phyloP scores from a whole-genome alignment of 2,329 filamentous ascomycete species.

The Hypoxylon sp. region DNA sequence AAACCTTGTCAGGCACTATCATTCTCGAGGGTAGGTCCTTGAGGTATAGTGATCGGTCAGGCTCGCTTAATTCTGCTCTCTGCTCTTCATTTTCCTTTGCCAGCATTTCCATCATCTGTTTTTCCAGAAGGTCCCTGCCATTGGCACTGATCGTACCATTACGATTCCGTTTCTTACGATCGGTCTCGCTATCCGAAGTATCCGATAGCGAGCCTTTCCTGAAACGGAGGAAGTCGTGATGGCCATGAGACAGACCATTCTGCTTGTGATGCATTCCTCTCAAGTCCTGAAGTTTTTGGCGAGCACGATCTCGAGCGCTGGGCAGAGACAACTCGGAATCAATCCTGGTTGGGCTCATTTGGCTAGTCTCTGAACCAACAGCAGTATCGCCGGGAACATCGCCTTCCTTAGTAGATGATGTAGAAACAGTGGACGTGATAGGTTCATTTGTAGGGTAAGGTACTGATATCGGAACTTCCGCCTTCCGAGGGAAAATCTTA shows the following conservation, averaged over 20 bases:
- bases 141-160: slow-evolving; percentile 62
- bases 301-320: slow-evolving; percentile 68
- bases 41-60: slow-evolving; percentile 49
- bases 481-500: slow-evolving; percentile 70
- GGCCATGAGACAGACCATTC: slow-evolving; percentile 61
- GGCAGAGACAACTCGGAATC: slow-evolving; percentile 59
- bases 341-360: slow-evolving; percentile 35
- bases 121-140: slow-evolving; percentile 67
- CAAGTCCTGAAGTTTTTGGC: slow-evolving; percentile 69
- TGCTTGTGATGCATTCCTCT: slow-evolving; percentile 67
- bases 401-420: slow-evolving; percentile 31
- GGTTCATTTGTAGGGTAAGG: slow-evolving; percentile 39
- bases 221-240: slow-evolving; percentile 65
- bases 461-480: slow-evolving; percentile 27
- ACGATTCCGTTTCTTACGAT: slow-evolving; percentile 56
- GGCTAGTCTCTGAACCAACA: slow-evolving; percentile 31
- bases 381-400: slow-evolving; percentile 15
- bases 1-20: slow-evolving; percentile 46
- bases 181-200: slow-evolving; percentile 68
- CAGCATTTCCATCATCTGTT: slow-evolving; percentile 72
- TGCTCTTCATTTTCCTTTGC: slow-evolving; percentile 63
- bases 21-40: slow-evolving; percentile 51
- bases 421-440: slow-evolving; percentile 19
- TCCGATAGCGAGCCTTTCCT: slow-evolving; percentile 69
- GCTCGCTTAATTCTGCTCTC: slow-evolving; percentile 46